Conservation (phyloP, 2,329 filamentous ascomycete species). For the Triangularia verruculosa region DNA sequence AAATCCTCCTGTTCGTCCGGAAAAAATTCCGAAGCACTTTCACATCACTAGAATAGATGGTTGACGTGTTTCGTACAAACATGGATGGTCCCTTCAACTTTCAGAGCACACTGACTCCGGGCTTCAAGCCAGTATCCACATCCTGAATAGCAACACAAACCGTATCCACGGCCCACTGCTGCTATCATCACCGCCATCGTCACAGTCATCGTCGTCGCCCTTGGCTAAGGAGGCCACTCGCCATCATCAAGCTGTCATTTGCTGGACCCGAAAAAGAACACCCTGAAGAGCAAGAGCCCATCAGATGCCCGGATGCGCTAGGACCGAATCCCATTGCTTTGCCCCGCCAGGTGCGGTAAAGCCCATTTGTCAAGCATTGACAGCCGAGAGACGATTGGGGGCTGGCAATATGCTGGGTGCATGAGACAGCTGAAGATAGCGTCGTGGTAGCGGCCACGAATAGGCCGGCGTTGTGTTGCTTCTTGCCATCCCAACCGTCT, state of each 20-base stretch:
- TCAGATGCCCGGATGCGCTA: neutral
- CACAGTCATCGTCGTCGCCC: neutral
- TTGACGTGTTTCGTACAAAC: constrained; percentile 6
- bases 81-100: constrained; percentile 6
- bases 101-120: constrained; percentile 1
- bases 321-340: constrained; percentile 1
- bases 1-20: neutral
- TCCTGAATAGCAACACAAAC: neutral
- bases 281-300: neutral
- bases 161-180: neutral
- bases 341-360: constrained; percentile 13
- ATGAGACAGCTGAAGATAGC: constrained; percentile 9
- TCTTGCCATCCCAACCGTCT: neutral
- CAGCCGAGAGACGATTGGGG: constrained; percentile 1
- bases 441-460: neutral
- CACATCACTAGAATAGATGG: constrained; percentile 3
- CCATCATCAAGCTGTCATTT: constrained; percentile 8
- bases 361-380: constrained; percentile 10
- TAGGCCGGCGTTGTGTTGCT: neutral
- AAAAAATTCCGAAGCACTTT: constrained; percentile 3
- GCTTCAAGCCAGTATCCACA: neutral
- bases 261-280: neutral
- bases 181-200: neutral
- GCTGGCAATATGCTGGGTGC: constrained; percentile 4
- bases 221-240: constrained; percentile 2